A percentile compares a stretch with the other conserved stretches of the same genome.
Conservation (phyloP, 176 grass and related monocot species). For the Carex cristatella region DNA sequence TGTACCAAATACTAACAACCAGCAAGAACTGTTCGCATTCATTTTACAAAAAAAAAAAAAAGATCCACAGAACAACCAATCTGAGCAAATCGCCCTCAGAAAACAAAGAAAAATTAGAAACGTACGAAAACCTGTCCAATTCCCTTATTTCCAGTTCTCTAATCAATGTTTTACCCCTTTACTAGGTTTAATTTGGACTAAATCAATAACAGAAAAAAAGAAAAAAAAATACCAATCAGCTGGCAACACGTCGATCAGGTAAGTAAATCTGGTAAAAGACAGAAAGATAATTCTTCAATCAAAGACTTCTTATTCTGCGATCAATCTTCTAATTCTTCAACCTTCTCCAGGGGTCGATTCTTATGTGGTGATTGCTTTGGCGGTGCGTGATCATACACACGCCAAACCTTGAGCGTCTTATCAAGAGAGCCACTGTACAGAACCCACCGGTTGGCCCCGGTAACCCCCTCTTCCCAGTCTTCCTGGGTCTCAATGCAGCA, state of each 20-base stretch:
- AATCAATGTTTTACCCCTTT: not conserved
- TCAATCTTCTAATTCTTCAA: not conserved
- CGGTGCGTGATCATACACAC: not conserved
- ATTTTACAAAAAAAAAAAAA: not conserved
- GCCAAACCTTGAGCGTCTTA: conserved; percentile 51
- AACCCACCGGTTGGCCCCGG: conserved; percentile 21
- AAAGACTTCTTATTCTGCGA: not conserved
- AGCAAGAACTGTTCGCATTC: not conserved
- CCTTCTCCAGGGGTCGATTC: not conserved
- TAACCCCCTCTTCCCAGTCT: conserved; percentile 13
- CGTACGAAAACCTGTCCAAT: not conserved
- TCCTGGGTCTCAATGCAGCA: conserved; percentile 39
- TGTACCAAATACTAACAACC: not conserved
- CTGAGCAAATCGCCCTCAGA: not conserved
- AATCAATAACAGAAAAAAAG: not conserved
- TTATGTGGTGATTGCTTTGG: no score
- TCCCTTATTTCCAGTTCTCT: not conserved
- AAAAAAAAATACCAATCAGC: not conserved
- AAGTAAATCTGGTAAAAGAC: not conserved
- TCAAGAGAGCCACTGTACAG: conserved; percentile 66
- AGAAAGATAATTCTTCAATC: not conserved
- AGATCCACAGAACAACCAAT: not conserved
- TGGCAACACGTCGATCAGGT: not conserved
- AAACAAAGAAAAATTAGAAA: not conserved
- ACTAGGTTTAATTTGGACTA: not conserved